Evolutionary conservation across 129 eudicot species (phyloP).

Genomic region (Centrapalus pauciflorus): DNA sequence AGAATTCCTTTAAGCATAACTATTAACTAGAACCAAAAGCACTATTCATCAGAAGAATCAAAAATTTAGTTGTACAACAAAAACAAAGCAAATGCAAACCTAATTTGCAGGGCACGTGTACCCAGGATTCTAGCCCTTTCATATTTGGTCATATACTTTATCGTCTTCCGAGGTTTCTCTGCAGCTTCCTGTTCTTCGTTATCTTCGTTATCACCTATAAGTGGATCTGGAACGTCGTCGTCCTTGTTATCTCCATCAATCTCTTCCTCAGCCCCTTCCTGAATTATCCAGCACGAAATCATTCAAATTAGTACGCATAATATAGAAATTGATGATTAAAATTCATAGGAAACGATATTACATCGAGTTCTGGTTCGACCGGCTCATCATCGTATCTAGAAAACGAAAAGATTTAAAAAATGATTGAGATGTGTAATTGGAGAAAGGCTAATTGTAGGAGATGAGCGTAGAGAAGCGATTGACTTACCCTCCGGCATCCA

Average conservation of each 20-base stretch:
- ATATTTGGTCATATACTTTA: conserved; percentile 89
- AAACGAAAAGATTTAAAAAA: background rate
- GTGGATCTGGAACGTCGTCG: conserved; percentile 64
- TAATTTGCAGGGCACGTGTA: conserved; percentile 90
- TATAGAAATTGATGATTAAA: background rate
- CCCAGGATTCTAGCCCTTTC: conserved; percentile 95
- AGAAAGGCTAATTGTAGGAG: background rate
- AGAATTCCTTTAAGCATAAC: background rate
- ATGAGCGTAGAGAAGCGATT: background rate
- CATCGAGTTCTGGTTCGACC: conserved; percentile 78
- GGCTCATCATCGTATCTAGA: conserved; percentile 90
- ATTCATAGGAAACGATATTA: conserved; percentile 10
- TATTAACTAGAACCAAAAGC: background rate
- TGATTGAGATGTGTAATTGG: background rate
- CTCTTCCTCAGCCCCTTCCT: conserved; percentile 89
- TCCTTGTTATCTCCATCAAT: conserved; percentile 47
- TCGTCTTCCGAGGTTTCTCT: conserved; percentile 73
- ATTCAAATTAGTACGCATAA: background rate
- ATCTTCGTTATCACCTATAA: conserved; percentile 61
- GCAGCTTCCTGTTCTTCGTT: conserved; percentile 44
- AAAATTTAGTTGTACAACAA: background rate
- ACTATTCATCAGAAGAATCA: background rate
- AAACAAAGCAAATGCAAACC: conserved; percentile 28
- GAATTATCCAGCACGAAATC: background rate
- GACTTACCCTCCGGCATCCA: conserved; percentile 63